Evolutionary conservation across 306 rosid genomes (phyloP), one percentile per base, ranked within the genome.

Genomic region (Quercus berberidifolia): DNA sequence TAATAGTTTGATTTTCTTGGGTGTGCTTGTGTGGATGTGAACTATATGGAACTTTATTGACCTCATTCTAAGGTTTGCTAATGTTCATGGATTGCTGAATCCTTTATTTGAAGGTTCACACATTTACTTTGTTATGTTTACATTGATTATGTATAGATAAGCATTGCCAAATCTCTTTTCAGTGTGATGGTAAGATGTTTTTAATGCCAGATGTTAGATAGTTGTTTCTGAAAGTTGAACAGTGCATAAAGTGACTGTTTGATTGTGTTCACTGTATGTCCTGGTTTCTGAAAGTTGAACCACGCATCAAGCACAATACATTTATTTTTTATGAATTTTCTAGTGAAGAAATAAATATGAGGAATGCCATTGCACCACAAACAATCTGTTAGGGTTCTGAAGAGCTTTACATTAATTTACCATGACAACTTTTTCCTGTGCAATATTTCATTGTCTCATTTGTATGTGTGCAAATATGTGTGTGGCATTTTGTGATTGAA

Each of bases 1-100:
- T 63, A 28, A 63, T 63, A 63, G 38, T 63, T 63, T 11, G 65
- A 59, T 59, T 63, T 17, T 60, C 72, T 58, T 43, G 71, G 33
- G 31, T 51, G 78, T 77, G 62, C 72, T 80, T 72, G 81, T 71
- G 38, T 62, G 35, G 19, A 25, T 26, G 28, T 13, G 18, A 59
- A 59, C 25, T 59, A 59, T 59, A 23, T 49, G 54, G 65, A 23
- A 13, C 65, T 9, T 59, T 20, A 15, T 0, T 28, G 41, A 63
- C 69, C 11, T 5, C 35, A 63, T 63, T 63, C n/a, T 10, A 28
- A 63, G 69, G 69, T 13, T 63, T 63, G 41, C 19, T 63, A 63
- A 14, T 28, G n/a, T 26, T 28, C 7, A 63, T 63, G 69, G 69
- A 59, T 59, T 59, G 31, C 15, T 63, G 69, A 26, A 63, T 63